Base-by-base conservation (phyloP, 306 rosid genomes). In the Medicago ruthenica region DNA sequence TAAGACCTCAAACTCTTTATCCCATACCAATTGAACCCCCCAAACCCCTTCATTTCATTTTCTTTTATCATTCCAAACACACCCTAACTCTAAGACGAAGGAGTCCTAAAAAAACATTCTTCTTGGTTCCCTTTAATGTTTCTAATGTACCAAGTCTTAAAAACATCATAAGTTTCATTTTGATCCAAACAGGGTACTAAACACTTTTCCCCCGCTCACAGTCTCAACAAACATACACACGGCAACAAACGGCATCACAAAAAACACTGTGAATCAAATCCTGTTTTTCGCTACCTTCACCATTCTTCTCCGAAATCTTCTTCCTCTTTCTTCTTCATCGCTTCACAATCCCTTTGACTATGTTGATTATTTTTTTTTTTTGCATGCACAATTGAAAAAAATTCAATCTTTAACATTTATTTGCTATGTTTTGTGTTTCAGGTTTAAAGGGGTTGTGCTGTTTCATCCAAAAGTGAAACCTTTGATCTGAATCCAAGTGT, bases 321-420 rank as follows among this genome's bases (percentile, higher is more conserved):
- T 45, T 0, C 24, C 13, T 20, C 37, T 7, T 55, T 10, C 54
- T 51, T 71, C 37, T 15, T 9, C 22, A n/a, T 53, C 76, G 37
- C 42, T 24, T 24, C 27, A 24, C 27, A 24, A 24, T 1, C 27
- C 27, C 27, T 65, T 69, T 59, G 20, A 59, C 70, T 17, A 67
- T 36, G 67, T 76, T 18, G 17, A 76, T 3, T 83, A 27, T 17
- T 41, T 76, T 78, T 65, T 18, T 70, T 45, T 68, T 10, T 40
- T 69, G 84, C 89, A 86, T 90, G 89, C 88, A 82, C 79, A 62
- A 36, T 78, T 76, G 36, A 11, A 7, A 53, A 47, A 9, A 17
- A 41, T 17, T 62, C 82, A 51, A 65, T 77, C 66, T 47, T 41
- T 53, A 16, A 80, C 11, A 6, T 3, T 15, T 71, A 7, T 81